Evolutionary conservation across 495 filamentous ascomycete genomes (phyloP), one percentile per base, ranked within the genome.

Genomic region (Aspergillus diversus): DNA sequence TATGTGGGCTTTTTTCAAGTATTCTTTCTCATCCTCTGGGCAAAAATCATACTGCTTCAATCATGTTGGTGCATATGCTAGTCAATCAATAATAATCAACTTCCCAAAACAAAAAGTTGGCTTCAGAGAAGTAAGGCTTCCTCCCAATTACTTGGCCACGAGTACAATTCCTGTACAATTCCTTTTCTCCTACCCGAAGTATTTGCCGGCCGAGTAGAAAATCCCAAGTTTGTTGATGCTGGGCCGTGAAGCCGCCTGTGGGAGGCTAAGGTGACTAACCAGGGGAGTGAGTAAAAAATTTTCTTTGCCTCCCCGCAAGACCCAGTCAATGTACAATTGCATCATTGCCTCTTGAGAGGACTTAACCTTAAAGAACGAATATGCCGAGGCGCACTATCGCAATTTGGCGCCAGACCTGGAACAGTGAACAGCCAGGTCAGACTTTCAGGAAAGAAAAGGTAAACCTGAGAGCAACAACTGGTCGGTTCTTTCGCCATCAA

Each of bases 271-370:
- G 54, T 43, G 32, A 55, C 54, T 61, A 43, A 61, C 59, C 47
- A 33, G 46, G 31, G 33, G 27, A 11, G 21, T 12, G 33, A 17
- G n/a, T 21, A 50, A 56, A 50, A 43, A 31, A 51, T 52, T 57
- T 42, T 13, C 7, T 9, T 54, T 54, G 21, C 27, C 21, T 33
- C 59, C 53, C 60, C 60, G 53, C 60, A 63, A 49, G 43, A 63
- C 49, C 60, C 12, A 49, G 35, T 55, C 51, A 34, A 54, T 54
- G 53, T 49, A 52, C 50, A 31, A 68, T 68, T 68, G 62, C 66
- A 68, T 68, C 66, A 68, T 68, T 47, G 47, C 35, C 33, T 46
- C 32, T 47, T 11, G 42, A 56, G 11, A 55, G 35, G 34, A 16
- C 17, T 21, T 2, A 50, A 50, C 13, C 16, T 50, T 50, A 5